Evolutionary conservation across 2,329 filamentous ascomycete species (phyloP).

Genomic region (Stenocarpella maydis): DNA sequence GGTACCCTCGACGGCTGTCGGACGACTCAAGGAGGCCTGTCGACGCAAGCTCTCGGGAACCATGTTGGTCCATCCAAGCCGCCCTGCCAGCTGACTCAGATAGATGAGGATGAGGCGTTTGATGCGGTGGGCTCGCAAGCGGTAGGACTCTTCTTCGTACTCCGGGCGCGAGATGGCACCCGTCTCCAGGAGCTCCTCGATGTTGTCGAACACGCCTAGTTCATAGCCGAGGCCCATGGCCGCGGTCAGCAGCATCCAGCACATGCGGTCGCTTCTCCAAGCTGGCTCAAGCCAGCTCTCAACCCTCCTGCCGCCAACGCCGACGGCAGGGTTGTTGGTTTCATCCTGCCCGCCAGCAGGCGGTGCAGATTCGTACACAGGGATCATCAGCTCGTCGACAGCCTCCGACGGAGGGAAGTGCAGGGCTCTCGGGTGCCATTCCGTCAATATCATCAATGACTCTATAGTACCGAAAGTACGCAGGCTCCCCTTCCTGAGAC

Average conservation of each 20-base stretch:
- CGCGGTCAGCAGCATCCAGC: conserved; percentile 95
- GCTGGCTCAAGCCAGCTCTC: conserved; percentile 97
- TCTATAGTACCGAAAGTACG: conserved; percentile 94
- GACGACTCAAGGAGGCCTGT: conserved; percentile 59
- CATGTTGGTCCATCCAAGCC: conserved; percentile 93
- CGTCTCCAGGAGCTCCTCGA: conserved; percentile 73
- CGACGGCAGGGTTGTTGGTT: conserved; percentile 54
- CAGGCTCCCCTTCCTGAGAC: conserved; percentile 78
- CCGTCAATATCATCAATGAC: conserved; percentile 90
- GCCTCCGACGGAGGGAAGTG: conserved; percentile 89
- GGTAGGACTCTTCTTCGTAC: conserved; percentile 79
- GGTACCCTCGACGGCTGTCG: conserved; percentile 60
- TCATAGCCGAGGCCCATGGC: conserved; percentile 91
- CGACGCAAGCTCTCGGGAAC: conserved; percentile 74
- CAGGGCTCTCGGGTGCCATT: conserved; percentile 94
- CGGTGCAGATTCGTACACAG: conserved; percentile 59
- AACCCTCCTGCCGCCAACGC: conserved; percentile 83
- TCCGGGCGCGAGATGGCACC: conserved; percentile 68
- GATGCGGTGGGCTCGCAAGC: conserved; percentile 80
- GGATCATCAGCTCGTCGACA: conserved; percentile 73
- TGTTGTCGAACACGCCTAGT: conserved; percentile 92
- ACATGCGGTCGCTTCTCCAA: conserved; percentile 94
- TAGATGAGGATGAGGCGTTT: conserved; percentile 90
- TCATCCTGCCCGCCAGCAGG: conserved; percentile 42
- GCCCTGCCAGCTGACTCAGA: conserved; percentile 90